Evolutionary conservation across 2,329 filamentous ascomycete genomes (phyloP), one percentile per base, ranked within the genome.

Genomic region (Blastomyces gilchristii): DNA sequence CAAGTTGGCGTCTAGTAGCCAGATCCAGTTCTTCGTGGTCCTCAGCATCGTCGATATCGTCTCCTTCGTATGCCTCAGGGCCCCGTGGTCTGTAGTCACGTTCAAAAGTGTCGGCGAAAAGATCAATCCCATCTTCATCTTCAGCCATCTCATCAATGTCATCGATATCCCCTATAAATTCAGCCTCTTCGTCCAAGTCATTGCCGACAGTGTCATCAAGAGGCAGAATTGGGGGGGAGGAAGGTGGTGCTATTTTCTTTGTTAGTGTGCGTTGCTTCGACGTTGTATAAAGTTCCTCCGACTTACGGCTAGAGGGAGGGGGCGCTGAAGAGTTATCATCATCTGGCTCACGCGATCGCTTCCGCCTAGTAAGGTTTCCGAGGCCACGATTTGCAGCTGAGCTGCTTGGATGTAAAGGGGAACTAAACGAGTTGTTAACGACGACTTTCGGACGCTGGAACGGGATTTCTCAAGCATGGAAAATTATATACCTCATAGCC

Each of bases 351-450:
- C 86, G 82, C 45, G 81, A 80, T 69, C 87, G 83, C 75, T 89
- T 89, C 65, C 84, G 81, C 65, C 81, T 77, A 67, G 78, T 82
- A 66, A 78, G 70, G 61, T 77, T 78, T 22, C 77, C 76, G 63
- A 82, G 74, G 61, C 90, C 90, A 69, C 90, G 86, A 77, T 96
- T 96, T 70, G 87, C 91, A 67, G 91, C 92, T 65, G 87, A 86
- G 81, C 89, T 88, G 77, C 87, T 91, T 69, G 86, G 83, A 76
- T 88, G 87, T 65, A 95, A 82, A 74, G 92, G 91, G 75, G 91
- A 95, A 81, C 90, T 95, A 72, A 70, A 69, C 71, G 72, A 69
- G 61, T 73, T 37, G 69, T 69, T 65, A 68, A 63, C 62, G 60
- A 62, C 39, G 22, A 34, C 4, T 8, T 41, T 49, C 22, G 1